These are phyloP conservation scores for Zelonia costaricensis DNA, from an alignment of 208 protist genomes.

Conservation along the genomic window DNA sequence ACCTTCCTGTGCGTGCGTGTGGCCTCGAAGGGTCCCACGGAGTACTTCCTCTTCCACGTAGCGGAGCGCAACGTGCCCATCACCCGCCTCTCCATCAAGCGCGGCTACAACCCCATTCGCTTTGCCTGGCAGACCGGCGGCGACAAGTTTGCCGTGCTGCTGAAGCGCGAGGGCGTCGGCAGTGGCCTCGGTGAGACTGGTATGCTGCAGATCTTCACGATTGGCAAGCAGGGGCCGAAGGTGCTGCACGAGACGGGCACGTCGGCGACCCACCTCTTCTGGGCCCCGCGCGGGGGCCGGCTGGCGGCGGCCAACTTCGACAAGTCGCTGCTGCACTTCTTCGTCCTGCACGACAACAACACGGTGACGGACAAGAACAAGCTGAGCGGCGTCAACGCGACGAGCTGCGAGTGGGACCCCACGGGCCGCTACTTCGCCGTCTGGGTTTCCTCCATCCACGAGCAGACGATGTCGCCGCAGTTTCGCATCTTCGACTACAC, in stretches of 20 bases:
- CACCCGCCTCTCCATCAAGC: constrained; percentile 71
- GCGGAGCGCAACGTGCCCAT: constrained; percentile 55
- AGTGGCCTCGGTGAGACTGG: constrained; percentile 51
- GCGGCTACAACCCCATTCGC: constrained; percentile 62
- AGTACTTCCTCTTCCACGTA: constrained; percentile 87
- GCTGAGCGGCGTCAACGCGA: constrained; percentile 49
- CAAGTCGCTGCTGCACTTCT: constrained; percentile 86
- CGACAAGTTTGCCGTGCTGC: constrained; percentile 81
- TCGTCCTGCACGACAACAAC: constrained; percentile 73
- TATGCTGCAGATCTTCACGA: constrained; percentile 76
- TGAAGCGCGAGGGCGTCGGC: constrained; percentile 43
- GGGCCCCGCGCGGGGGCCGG: constrained; percentile 70
- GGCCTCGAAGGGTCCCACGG: constrained; percentile 49
- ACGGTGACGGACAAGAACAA: constrained; percentile 65
- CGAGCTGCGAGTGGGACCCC: constrained; percentile 91
- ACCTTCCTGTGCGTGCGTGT: constrained; percentile 85
- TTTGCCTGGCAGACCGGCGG: constrained; percentile 88
- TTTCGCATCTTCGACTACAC: constrained; percentile 89
- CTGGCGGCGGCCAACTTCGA: constrained; percentile 80
- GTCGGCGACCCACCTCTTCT: constrained; percentile 76
- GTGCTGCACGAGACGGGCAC: constrained; percentile 62
- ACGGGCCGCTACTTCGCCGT: constrained; percentile 87
- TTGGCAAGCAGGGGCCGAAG: constrained; percentile 81
- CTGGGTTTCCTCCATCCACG: constrained; percentile 74
- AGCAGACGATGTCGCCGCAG: constrained; percentile 52